phyloP scores from a whole-genome alignment of 192 early-diverging fungal species.

The Linnemannia hyalina region DNA sequence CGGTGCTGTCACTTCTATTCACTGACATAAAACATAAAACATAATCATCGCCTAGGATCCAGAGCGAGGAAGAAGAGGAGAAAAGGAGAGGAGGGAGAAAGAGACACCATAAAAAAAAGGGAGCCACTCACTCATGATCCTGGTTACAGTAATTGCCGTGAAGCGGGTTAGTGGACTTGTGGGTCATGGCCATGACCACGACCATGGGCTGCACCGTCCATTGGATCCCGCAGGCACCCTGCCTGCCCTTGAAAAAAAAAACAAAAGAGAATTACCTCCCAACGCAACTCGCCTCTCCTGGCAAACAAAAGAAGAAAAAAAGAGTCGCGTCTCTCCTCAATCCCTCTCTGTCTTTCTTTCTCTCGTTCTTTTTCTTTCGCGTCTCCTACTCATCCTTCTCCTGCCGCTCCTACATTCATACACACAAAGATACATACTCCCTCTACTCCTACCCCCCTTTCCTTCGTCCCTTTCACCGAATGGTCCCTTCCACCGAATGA shows the following conservation, averaged over 20 bases:
- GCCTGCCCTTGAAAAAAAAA: not conserved
- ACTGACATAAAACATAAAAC: not conserved
- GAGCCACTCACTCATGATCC: not conserved
- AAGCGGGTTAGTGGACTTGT: not conserved
- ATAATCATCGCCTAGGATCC: not conserved
- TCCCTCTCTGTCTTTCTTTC: not conserved
- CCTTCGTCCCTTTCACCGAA: not conserved
- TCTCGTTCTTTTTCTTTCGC: not conserved
- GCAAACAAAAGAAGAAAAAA: not conserved
- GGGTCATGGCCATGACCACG: not conserved
- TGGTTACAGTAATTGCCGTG: not conserved
- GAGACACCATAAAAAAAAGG: not conserved
- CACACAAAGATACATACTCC: not conserved
- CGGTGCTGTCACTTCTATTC: not conserved
- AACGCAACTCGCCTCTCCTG: not conserved
- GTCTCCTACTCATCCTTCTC: not conserved
- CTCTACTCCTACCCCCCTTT: not conserved
- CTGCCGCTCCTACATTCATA: not conserved
- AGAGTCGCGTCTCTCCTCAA: not conserved
- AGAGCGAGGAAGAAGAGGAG: not conserved
- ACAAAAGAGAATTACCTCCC: no score
- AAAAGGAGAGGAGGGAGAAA: not conserved
- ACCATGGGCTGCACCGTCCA: not conserved
- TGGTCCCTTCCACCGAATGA: not conserved
- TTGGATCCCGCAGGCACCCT: slow-evolving; percentile 9